Conservation (phyloP, 2,329 filamentous ascomycete species). For the Blastomyces silverae region DNA sequence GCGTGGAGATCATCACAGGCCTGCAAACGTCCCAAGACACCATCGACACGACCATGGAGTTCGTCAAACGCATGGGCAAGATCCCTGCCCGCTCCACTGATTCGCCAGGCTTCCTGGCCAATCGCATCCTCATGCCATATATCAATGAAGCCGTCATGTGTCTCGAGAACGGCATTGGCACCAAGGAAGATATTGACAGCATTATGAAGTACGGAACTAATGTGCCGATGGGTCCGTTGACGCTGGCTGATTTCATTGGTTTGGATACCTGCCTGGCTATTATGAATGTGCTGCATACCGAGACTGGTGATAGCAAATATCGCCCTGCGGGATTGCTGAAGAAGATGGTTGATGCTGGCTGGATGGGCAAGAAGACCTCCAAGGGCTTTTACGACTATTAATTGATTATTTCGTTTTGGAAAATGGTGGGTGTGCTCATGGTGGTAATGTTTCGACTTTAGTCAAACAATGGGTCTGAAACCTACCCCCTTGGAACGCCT, state of each 20-base stretch:
- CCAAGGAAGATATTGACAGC: slow-evolving; percentile 83
- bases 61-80: slow-evolving; percentile 91
- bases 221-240: slow-evolving; percentile 93
- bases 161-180: slow-evolving; percentile 84
- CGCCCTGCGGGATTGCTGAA: slow-evolving; percentile 76
- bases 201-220: slow-evolving; percentile 99
- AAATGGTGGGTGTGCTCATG: background rate
- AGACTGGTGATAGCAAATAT: slow-evolving; percentile 95
- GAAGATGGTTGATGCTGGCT: slow-evolving; percentile 97
- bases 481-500: background rate
- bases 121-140: slow-evolving; percentile 97
- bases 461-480: background rate
- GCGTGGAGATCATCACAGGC: slow-evolving; percentile 93
- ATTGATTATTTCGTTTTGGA: slow-evolving; percentile 4
- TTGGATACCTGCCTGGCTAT: slow-evolving; percentile 94
- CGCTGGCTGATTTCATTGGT: slow-evolving; percentile 93
- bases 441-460: background rate
- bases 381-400: slow-evolving; percentile 74
- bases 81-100: slow-evolving; percentile 81
- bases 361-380: slow-evolving; percentile 94
- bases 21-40: slow-evolving; percentile 83
- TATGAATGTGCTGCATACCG: slow-evolving; percentile 87
- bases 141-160: slow-evolving; percentile 98
- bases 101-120: slow-evolving; percentile 88
- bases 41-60: slow-evolving; percentile 70